A percentile compares a stretch with the other conserved stretches of the same genome.
phyloP scores from a whole-genome alignment of 495 filamentous ascomycete species.

The Xylaria flabelliformis region DNA sequence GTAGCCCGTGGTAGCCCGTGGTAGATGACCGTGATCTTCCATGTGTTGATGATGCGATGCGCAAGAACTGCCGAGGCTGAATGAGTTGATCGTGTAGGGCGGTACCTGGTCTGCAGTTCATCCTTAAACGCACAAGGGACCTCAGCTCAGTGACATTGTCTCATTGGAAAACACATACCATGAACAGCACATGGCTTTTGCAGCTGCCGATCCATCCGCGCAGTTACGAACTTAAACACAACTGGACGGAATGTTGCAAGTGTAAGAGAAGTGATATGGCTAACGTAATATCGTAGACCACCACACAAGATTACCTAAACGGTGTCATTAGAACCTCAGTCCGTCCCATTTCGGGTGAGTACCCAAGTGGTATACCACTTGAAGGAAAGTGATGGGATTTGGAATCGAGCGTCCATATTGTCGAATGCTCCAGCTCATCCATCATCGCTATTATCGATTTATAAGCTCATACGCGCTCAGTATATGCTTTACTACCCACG shows the following conservation, averaged over 20 bases:
- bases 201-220: slow-evolving; percentile 11
- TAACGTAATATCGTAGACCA: not conserved
- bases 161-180: not conserved
- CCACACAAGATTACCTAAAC: not conserved
- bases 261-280: not conserved
- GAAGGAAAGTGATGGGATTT: not conserved
- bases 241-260: slow-evolving; percentile 1
- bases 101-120: not conserved
- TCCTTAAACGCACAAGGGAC: not conserved
- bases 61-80: slow-evolving; percentile 12
- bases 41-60: slow-evolving; percentile 11
- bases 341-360: not conserved
- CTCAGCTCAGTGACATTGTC: slow-evolving; percentile 1
- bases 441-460: not conserved
- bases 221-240: slow-evolving; percentile 9
- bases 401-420: not conserved
- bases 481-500: slow-evolving; percentile 5
- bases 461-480: slow-evolving; percentile 12
- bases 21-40: not conserved
- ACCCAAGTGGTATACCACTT: not conserved
- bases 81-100: not conserved
- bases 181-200: slow-evolving; percentile 24
- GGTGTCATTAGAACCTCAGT: not conserved
- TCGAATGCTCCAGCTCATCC: not conserved
- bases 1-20: not conserved